Evolutionary conservation across 345 rosid genomes (phyloP), one percentile per base, ranked within the genome.

Genomic region (Euphorbia tirucalli): DNA sequence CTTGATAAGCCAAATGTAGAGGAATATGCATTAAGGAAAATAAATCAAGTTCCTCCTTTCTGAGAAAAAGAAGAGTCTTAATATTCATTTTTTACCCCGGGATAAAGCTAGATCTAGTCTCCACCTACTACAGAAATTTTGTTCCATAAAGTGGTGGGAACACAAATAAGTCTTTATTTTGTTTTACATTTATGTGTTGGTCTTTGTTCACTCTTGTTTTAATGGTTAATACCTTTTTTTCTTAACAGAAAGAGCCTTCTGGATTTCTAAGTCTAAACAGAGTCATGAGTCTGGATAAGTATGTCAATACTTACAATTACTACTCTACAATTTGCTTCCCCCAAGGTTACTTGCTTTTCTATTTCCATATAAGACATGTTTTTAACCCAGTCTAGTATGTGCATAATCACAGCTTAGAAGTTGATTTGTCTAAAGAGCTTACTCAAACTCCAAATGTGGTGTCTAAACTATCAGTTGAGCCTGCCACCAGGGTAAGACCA

Each of bases 221-320:
- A 18, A 50, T 5, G 1, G 37, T 62, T 27, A 5, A 14, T 59
- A 16, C 18, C 6, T 24, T 61, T 58, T n/a, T 79, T 15, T 74
- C 44, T 70, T 18, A 68, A 77, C 92, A 94, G 98, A 96, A 90
- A 65, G 79, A 85, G 54, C 72, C 93, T 48, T 87, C 92, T 78
- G 97, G 98, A 66, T 94, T 90, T 85, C 73, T 94, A 64, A 94
- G 95, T 85, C 84, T 92, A 46, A 90, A 83, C 62, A 85, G 97
- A 88, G 97, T 88, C 19, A 92, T 90, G 98, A 80, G 74, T 74
- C 92, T 94, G 59, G 96, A 94, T 84, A 89, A 96, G 98, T 92
- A 73, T 78, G 61, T 66, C 49, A 56, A 61, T 61, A 19, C 74
- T 74, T 57, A 43, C 32, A 68, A 24, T 5, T 57, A 32, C 13